phyloP scores from a whole-genome alignment of 345 rosid species.

The Excoecaria agallocha region DNA sequence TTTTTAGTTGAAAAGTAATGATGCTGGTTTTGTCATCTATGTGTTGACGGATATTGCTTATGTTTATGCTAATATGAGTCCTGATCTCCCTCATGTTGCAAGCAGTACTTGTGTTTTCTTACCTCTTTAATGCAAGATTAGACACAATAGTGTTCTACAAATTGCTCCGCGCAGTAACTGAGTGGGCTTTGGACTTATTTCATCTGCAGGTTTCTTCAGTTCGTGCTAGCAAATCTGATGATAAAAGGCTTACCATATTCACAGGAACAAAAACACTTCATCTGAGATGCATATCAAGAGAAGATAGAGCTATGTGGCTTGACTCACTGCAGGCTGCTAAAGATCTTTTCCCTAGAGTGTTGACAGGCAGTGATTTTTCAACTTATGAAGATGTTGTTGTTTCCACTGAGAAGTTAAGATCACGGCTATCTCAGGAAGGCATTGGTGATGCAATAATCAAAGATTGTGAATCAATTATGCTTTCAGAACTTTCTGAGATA shows the following conservation, averaged over 20 bases:
- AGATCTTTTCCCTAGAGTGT: slow-evolving; percentile 75
- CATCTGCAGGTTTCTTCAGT: slow-evolving; percentile 84
- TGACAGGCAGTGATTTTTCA: slow-evolving; percentile 55
- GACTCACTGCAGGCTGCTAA: slow-evolving; percentile 81
- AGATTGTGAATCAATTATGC: slow-evolving; percentile 91
- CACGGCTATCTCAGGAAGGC: slow-evolving; percentile 73
- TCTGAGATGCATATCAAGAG: slow-evolving; percentile 68
- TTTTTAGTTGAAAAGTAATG: background rate
- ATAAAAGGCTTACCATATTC: slow-evolving; percentile 88
- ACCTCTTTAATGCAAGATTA: background rate
- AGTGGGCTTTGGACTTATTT: slow-evolving; percentile 14
- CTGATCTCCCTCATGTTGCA: background rate
- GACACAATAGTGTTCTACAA: background rate
- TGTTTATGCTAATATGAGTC: background rate
- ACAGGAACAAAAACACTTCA: slow-evolving; percentile 99
- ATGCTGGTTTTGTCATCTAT: background rate
- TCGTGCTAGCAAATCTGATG: slow-evolving; percentile 94
- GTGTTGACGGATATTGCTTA: background rate
- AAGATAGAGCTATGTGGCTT: slow-evolving; percentile 79
- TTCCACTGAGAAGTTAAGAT: slow-evolving; percentile 85
- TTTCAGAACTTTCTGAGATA: slow-evolving; percentile 62
- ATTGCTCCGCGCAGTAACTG: background rate
- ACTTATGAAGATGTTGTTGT: slow-evolving; percentile 68
- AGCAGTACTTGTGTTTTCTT: background rate
- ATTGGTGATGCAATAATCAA: slow-evolving; percentile 56